Conservation (phyloP, 306 rosid genomes). For the Dryas drummondii region DNA sequence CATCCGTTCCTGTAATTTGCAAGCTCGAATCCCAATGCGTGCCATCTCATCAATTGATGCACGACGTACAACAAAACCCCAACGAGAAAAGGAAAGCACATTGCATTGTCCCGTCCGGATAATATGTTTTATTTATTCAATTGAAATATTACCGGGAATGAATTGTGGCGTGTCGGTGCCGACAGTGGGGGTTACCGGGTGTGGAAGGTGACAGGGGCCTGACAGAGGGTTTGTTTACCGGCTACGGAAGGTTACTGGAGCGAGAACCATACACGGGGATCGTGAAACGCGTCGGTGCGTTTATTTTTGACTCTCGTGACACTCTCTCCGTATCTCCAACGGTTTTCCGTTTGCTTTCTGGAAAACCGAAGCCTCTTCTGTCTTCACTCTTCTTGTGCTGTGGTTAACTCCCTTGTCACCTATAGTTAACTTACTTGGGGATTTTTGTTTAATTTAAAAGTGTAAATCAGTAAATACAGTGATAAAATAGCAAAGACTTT, state of each 20-base stretch:
- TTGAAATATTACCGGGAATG: slow-evolving; percentile 34
- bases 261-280: slow-evolving; percentile 9
- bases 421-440: no score
- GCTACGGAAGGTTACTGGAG: slow-evolving; percentile 11
- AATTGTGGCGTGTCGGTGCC: slow-evolving; percentile 71
- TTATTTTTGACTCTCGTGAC: slow-evolving; percentile 19
- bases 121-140: background rate
- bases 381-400: no score
- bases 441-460: no score
- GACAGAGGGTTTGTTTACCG: slow-evolving; percentile 6
- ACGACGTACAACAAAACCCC: background rate
- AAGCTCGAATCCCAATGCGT: background rate
- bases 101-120: background rate
- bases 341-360: background rate
- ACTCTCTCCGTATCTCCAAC: background rate
- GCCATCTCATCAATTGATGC: background rate
- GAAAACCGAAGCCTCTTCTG: no score
- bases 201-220: slow-evolving; percentile 8
- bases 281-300: slow-evolving; percentile 28
- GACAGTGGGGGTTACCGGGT: slow-evolving; percentile 40
- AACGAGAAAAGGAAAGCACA: slow-evolving; percentile 18
- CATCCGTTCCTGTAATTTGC: background rate
- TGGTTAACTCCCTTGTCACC: no score
- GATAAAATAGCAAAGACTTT: no score
- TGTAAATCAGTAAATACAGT: no score